Evolutionary conservation across 208 protist genomes (phyloP).

Genomic region (Trichomonas tenax): DNA sequence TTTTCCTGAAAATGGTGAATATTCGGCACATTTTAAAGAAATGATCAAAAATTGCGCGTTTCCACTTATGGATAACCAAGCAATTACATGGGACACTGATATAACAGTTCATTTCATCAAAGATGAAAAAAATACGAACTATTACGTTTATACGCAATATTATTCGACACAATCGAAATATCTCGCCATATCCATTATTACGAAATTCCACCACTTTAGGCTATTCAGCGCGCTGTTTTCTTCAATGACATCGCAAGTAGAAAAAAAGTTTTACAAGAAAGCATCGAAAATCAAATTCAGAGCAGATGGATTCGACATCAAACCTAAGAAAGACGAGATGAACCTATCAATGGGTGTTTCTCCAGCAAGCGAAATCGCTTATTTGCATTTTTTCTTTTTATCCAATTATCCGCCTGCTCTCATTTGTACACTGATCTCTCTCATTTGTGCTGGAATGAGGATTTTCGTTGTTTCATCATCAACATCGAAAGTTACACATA

Average conservation of each 20-base stretch:
- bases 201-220: background rate
- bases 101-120: background rate
- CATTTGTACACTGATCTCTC: background rate
- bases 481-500: background rate
- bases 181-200: background rate
- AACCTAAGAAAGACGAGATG: background rate
- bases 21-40: background rate
- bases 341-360: background rate
- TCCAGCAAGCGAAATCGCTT: background rate
- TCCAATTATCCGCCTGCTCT: background rate
- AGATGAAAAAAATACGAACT: background rate
- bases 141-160: background rate
- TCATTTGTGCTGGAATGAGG: background rate
- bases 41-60: background rate
- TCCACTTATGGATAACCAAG: background rate
- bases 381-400: background rate
- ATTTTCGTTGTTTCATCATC: background rate
- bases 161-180: background rate
- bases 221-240: background rate
- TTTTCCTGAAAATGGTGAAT: background rate
- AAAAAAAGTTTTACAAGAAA: background rate
- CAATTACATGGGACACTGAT: background rate
- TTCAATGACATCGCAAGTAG: background rate
- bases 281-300: background rate
- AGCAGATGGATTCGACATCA: background rate